Evolutionary conservation across 75 land plant species (phyloP).

Genomic region (Adiantum capillusveneris): DNA sequence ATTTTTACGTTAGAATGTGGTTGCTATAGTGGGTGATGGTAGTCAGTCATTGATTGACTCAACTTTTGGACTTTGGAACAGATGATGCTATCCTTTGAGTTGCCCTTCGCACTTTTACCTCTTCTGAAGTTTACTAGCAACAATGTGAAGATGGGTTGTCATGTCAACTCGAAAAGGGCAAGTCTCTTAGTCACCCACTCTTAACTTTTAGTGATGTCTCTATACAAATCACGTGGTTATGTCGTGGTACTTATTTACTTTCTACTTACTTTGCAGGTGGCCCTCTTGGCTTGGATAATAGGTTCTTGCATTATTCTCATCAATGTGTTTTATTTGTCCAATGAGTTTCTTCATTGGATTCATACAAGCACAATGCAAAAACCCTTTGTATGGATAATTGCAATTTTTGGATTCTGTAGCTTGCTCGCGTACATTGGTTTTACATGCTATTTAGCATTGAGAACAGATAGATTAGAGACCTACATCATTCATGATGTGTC

Average conservation of each 20-base stretch:
- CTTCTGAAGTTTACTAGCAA: conserved; percentile 41
- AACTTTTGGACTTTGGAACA: conserved; percentile 9
- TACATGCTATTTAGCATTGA: conserved; percentile 17
- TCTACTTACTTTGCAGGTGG: conserved; percentile 19
- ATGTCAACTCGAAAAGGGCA: conserved; percentile 15
- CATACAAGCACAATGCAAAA: background rate
- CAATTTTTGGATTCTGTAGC: conserved; percentile 9
- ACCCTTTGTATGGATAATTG: background rate
- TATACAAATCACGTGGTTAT: too few species aligned
- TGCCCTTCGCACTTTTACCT: conserved; percentile 38
- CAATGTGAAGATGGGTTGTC: conserved; percentile 36
- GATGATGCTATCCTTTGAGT: conserved; percentile 35
- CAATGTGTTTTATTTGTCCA: conserved; percentile 17
- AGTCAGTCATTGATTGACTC: too few species aligned
- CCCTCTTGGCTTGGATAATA: conserved; percentile 18
- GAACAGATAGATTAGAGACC: conserved; percentile 20
- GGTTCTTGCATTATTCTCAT: conserved; percentile 15
- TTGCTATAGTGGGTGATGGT: too few species aligned
- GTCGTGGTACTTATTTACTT: too few species aligned
- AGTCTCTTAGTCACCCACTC: too few species aligned
- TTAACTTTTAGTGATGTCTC: too few species aligned
- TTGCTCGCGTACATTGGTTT: conserved; percentile 16
- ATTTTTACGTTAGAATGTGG: too few species aligned
- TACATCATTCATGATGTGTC: conserved; percentile 9
- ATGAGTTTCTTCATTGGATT: conserved; percentile 18